Evolutionary conservation across 2,329 filamentous ascomycete species (phyloP), one percentile per base, ranked within the genome.

Genomic region (Sporothrix curviconia): DNA sequence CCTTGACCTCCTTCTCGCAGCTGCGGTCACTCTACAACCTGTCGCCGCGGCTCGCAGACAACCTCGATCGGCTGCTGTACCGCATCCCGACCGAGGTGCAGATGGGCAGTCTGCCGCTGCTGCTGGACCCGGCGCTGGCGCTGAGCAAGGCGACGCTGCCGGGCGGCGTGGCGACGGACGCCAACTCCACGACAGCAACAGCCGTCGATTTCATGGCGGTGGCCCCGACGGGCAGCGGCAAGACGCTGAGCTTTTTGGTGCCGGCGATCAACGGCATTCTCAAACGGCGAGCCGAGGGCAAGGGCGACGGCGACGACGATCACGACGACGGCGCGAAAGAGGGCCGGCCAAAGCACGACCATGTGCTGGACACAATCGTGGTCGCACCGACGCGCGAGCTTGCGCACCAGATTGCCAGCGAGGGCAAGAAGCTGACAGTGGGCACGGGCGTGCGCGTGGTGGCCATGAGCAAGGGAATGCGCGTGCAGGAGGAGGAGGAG

Each of bases 141-240:
- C 71, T 84, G 30, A 60, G 67, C n/a, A 66, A 69, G 43, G 64
- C 69, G 69, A 53, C 39, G n/a, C 37, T 36, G 30, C 12, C 36
- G 24, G 39, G 28, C 28, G 50, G 22, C 28, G 25, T 32, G 25
- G 25, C 9, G 30, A 68, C 4, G 71, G 69, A 3, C 28, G 36
- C 30, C 15, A 12, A 14, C 15, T 3, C 30, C 22, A 34, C 15
- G 25, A 67, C 66, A 22, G 70, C 71, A 19, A 19, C 64, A 66
- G 71, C 70, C 12, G 76, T 92, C 4, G 86, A 99, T 74, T 83
- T 99, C 39, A 72, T 99, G 61, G 89, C 90, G 0, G 85, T 97
- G 43, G 94, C 94, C 3, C 94, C 94, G 1, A 99, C 94, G 0
- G 94, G 94, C 24, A 97, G 92, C 69, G 94, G 94, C 44, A 99